Conservation (phyloP, 2,329 filamentous ascomycete genomes). For the Ophiostoma ulmi region DNA sequence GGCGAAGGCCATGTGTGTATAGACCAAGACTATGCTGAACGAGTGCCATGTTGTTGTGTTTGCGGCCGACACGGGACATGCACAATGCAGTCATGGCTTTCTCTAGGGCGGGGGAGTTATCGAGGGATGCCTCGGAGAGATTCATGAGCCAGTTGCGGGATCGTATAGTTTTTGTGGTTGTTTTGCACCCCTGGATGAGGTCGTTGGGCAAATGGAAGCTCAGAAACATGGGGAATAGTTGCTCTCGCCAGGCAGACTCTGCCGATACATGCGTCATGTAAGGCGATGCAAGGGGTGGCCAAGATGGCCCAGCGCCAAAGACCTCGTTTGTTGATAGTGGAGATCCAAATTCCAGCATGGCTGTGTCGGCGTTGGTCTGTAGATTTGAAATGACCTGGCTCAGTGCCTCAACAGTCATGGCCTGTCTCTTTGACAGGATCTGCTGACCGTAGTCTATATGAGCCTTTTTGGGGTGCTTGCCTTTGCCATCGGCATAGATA, state of each 20-base stretch:
- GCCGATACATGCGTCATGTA: constrained; percentile 12
- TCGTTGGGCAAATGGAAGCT: constrained; percentile 24
- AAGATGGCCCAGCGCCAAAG: background rate
- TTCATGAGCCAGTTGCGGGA: constrained; percentile 27
- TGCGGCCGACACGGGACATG: constrained; percentile 26
- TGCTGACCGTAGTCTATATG: background rate
- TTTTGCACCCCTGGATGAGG: constrained; percentile 12
- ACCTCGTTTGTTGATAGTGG: background rate
- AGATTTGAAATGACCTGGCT: constrained; percentile 15
- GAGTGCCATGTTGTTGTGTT: constrained; percentile 18
- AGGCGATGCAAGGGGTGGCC: background rate
- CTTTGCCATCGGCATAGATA: background rate
- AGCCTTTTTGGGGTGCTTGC: background rate
- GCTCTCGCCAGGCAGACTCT: constrained; percentile 25
- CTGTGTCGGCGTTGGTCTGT: constrained; percentile 15
- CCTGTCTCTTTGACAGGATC: background rate
- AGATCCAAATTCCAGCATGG: constrained; percentile 20
- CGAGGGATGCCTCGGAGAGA: constrained; percentile 19
- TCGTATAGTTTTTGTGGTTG: background rate
- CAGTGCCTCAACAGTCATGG: constrained; percentile 16
- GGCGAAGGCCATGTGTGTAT: constrained; percentile 24
- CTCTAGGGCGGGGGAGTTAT: constrained; percentile 23
- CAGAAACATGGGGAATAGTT: constrained; percentile 26
- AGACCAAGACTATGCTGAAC: constrained; percentile 26
- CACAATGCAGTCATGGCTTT: constrained; percentile 23